These are phyloP conservation scores for Nannochloris sp. DNA, from an alignment of 139 green algal genomes.

Conservation along the genomic window DNA sequence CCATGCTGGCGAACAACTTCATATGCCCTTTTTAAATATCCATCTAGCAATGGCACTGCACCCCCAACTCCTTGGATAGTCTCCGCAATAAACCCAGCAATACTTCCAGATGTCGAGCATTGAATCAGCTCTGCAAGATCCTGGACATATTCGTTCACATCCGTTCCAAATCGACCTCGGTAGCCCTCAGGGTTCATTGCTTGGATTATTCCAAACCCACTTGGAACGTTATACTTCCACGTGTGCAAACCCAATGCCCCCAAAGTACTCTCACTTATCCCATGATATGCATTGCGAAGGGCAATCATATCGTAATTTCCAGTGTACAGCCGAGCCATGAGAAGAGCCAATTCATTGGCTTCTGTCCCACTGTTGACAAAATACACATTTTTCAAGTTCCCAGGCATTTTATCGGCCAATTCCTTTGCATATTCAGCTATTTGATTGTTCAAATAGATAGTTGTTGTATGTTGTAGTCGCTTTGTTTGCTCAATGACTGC, in stretches of 20 bases:
- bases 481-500: conserved; percentile 36
- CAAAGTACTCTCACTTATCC: conserved; percentile 78
- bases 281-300: conserved; percentile 92
- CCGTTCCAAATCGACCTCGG: conserved; percentile 73
- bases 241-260: conserved; percentile 76
- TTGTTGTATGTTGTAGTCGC: conserved; percentile 68
- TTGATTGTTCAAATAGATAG: conserved; percentile 63
- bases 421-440: conserved; percentile 50
- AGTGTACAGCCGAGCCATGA: conserved; percentile 51
- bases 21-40: conserved; percentile 85
- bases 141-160: conserved; percentile 62
- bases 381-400: conserved; percentile 41
- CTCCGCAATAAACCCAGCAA: conserved; percentile 89
- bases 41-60: conserved; percentile 62
- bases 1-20: conserved; percentile 78
- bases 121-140: conserved; percentile 67
- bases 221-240: conserved; percentile 84
- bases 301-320: conserved; percentile 82
- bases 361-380: conserved; percentile 72
- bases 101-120: conserved; percentile 46
- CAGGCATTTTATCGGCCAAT: conserved; percentile 52
- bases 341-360: conserved; percentile 82
- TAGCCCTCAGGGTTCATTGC: conserved; percentile 88
- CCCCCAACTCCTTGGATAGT: conserved; percentile 92
- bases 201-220: conserved; percentile 82